These are phyloP conservation scores for Saxispiralis lemnorum DNA, from an alignment of 495 filamentous ascomycete species.

Conservation along the genomic window DNA sequence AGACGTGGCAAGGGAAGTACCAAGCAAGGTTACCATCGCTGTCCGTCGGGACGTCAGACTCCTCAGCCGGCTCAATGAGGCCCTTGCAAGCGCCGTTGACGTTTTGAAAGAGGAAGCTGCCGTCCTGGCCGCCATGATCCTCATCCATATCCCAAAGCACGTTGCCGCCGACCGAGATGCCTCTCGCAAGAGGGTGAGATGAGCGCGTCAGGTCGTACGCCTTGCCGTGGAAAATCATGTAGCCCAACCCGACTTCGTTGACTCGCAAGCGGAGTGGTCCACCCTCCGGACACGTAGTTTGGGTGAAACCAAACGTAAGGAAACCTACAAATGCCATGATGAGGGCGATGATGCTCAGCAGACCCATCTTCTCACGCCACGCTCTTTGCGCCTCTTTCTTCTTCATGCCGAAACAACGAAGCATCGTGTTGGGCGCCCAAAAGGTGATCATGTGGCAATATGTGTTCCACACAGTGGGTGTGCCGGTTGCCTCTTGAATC, in stretches of 20 bases:
- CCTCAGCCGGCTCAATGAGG: conserved; percentile 51
- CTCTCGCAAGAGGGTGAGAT: conserved; percentile 55
- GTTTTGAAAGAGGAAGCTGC: conserved; percentile 94
- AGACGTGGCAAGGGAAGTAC: conserved; percentile 89
- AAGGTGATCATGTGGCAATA: conserved; percentile 91
- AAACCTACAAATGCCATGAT: conserved; percentile 87
- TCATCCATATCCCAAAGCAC: conserved; percentile 69
- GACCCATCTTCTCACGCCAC: conserved; percentile 97
- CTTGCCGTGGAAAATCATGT: conserved; percentile 88
- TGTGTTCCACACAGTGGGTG: conserved; percentile 81
- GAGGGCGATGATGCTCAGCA: conserved; percentile 79
- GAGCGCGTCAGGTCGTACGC: conserved; percentile 71
- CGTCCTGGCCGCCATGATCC: conserved; percentile 72
- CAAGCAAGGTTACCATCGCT: conserved; percentile 60
- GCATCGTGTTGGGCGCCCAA: conserved; percentile 74
- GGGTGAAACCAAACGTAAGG: conserved; percentile 89
- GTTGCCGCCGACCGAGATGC: conserved; percentile 52
- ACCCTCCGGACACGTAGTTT: conserved; percentile 60
- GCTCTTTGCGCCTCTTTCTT: conserved; percentile 75
- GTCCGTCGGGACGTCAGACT: conserved; percentile 67
- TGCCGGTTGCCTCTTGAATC: conserved; percentile 48
- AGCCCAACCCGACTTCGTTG: conserved; percentile 62
- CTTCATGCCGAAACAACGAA: conserved; percentile 76
- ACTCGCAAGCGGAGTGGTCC: conserved; percentile 47
- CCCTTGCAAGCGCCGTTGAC: conserved; percentile 96